Conservation (phyloP, 2,329 filamentous ascomycete species). For the Rutstroemia sp. region DNA sequence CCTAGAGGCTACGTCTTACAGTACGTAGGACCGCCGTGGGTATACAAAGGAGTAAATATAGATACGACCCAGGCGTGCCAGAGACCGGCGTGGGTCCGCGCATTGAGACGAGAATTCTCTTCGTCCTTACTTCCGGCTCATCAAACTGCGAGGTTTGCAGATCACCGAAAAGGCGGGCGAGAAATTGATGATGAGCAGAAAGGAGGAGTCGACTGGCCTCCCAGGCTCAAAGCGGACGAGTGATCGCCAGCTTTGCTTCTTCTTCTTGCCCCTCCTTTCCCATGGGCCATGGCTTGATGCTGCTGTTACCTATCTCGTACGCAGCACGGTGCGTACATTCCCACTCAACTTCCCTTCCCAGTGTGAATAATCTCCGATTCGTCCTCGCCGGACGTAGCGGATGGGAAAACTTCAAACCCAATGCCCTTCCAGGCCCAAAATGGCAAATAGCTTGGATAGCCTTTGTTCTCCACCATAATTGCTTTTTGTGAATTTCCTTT, state of each 20-base stretch:
- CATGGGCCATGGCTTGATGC: background rate
- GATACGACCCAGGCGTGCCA: background rate
- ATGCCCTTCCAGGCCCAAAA: background rate
- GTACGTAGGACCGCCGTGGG: background rate
- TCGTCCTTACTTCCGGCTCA: background rate
- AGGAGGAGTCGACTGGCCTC: background rate
- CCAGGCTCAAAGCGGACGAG: background rate
- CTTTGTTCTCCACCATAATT: background rate
- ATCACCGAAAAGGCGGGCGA: background rate
- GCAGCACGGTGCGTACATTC: too few relatives aligned
- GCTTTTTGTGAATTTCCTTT: too few relatives aligned
- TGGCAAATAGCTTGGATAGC: background rate
- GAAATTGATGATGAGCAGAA: background rate
- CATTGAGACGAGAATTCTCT: conserved; percentile 2
- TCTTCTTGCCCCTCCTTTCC: background rate
- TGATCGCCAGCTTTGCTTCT: too few relatives aligned
- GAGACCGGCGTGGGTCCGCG: background rate
- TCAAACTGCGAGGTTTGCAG: background rate
- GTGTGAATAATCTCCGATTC: background rate
- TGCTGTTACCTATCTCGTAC: background rate
- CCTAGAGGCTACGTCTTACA: too few relatives aligned
- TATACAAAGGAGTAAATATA: background rate
- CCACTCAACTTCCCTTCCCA: background rate
- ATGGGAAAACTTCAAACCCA: background rate
- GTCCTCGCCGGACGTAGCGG: background rate